These are phyloP conservation scores for Naganishia kalamii DNA, from an alignment of 768 basidiomycete genomes.

Conservation along the genomic window DNA sequence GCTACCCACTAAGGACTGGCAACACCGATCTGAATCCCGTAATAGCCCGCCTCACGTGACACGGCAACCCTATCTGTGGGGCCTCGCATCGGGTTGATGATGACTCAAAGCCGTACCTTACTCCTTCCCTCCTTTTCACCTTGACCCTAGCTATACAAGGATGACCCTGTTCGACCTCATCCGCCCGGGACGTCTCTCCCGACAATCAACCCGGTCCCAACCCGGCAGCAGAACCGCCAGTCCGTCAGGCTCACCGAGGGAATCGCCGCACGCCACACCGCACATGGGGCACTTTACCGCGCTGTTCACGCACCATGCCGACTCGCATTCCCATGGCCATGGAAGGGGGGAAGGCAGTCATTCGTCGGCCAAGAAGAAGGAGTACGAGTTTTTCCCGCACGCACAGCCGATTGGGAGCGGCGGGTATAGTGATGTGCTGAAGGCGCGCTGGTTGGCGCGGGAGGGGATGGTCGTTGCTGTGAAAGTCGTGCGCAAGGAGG, in stretches of 20 bases:
- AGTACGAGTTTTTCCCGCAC: slow-evolving; percentile 16
- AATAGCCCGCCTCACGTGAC: too few species aligned
- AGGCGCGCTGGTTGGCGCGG: slow-evolving; percentile 12
- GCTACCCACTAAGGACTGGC: too few species aligned
- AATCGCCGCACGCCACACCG: background rate
- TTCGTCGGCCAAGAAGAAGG: slow-evolving; percentile 12
- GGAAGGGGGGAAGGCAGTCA: background rate
- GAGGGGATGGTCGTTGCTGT: slow-evolving; percentile 23
- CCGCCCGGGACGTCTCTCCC: background rate
- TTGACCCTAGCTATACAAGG: too few species aligned
- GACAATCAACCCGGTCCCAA: background rate
- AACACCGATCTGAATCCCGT: too few species aligned
- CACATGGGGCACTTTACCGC: slow-evolving; percentile 1
- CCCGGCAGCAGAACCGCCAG: background rate
- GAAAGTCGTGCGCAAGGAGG: slow-evolving; percentile 32
- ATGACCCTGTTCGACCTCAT: slow-evolving; percentile 7
- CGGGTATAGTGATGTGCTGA: slow-evolving; percentile 22
- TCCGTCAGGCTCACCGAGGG: background rate
- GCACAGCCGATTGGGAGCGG: slow-evolving; percentile 18
- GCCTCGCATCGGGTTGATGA: too few species aligned
- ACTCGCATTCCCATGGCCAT: background rate
- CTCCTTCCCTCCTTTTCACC: too few species aligned
- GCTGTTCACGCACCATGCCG: background rate
- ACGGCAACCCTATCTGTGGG: too few species aligned
- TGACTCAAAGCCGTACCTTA: too few species aligned